These are phyloP conservation scores for Casaregolazyma lundiana DNA, from an alignment of 1,139 yeast species.

Conservation along the genomic window DNA sequence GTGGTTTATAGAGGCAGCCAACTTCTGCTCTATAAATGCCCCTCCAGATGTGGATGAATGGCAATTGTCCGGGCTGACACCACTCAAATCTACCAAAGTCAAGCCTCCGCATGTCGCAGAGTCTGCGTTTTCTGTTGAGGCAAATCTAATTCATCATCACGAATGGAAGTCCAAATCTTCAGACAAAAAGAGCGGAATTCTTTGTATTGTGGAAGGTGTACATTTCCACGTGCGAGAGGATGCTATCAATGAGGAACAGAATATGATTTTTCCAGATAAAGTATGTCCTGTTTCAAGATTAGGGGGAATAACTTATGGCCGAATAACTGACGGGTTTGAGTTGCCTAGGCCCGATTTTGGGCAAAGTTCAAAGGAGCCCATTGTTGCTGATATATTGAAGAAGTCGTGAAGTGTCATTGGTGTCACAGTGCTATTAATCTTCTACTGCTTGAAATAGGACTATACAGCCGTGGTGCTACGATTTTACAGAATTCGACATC, in stretches of 20 bases:
- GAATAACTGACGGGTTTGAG: conserved; percentile 43
- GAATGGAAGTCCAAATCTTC: conserved; percentile 46
- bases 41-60: conserved; percentile 54
- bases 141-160: conserved; percentile 43
- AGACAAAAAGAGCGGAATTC: conserved; percentile 38
- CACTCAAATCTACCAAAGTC: conserved; percentile 42
- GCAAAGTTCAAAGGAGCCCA: too few relatives aligned
- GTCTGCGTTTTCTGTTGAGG: conserved; percentile 57
- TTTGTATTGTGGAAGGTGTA: conserved; percentile 50
- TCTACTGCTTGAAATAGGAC: too few relatives aligned
- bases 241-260: conserved; percentile 40
- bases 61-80: conserved; percentile 54
- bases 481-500: too few relatives aligned
- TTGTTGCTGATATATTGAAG: too few relatives aligned
- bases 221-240: conserved; percentile 56
- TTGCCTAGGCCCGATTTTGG: conserved; percentile 43
- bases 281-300: conserved; percentile 52
- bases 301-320: conserved; percentile 52
- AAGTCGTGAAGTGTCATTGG: too few relatives aligned
- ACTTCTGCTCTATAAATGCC: conserved; percentile 45
- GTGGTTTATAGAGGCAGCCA: conserved; percentile 66
- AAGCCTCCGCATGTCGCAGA: conserved; percentile 57
- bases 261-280: conserved; percentile 43
- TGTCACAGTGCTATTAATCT: too few relatives aligned
- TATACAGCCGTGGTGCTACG: too few relatives aligned